These are phyloP conservation scores for Flaveria trinervia DNA, from an alignment of 129 eudicot genomes.

Conservation along the genomic window DNA sequence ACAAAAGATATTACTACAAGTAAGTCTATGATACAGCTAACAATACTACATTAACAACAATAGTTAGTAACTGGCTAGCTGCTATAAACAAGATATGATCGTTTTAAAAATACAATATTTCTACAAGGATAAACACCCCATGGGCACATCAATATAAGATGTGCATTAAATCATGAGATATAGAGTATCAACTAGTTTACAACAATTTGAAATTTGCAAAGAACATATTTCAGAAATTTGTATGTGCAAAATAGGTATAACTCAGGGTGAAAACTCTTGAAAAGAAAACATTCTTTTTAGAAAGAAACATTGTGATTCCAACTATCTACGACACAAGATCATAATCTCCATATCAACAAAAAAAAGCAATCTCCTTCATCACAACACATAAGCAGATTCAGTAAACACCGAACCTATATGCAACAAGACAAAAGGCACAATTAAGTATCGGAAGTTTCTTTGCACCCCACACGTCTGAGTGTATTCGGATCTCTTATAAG, in stretches of 20 bases:
- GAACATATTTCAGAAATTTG: background rate
- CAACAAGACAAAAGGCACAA: background rate
- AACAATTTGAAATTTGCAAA: conserved; percentile 2
- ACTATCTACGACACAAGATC: background rate
- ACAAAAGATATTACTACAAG: conserved; percentile 4
- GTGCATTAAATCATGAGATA: conserved; percentile 5
- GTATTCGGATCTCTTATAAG: background rate
- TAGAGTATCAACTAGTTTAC: conserved; percentile 8
- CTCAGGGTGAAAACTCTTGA: background rate
- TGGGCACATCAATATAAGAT: background rate
- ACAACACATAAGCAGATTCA: background rate
- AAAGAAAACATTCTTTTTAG: background rate
- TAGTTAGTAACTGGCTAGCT: background rate
- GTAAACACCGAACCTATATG: conserved; percentile 2
- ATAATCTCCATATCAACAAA: background rate
- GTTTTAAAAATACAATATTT: background rate
- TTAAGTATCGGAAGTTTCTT: background rate
- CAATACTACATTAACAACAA: background rate
- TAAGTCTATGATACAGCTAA: conserved; percentile 16
- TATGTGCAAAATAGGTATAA: background rate
- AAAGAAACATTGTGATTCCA: background rate
- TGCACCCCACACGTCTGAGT: background rate
- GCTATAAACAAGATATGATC: background rate
- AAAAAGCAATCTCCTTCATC: background rate
- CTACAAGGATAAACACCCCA: conserved; percentile 1